Percentiles rank a stretch among this genome's conserved stretches.
These are phyloP conservation scores for Pseudogymnoascus verrucosus DNA, from an alignment of 2,329 filamentous ascomycete species.

Conservation along the genomic window DNA sequence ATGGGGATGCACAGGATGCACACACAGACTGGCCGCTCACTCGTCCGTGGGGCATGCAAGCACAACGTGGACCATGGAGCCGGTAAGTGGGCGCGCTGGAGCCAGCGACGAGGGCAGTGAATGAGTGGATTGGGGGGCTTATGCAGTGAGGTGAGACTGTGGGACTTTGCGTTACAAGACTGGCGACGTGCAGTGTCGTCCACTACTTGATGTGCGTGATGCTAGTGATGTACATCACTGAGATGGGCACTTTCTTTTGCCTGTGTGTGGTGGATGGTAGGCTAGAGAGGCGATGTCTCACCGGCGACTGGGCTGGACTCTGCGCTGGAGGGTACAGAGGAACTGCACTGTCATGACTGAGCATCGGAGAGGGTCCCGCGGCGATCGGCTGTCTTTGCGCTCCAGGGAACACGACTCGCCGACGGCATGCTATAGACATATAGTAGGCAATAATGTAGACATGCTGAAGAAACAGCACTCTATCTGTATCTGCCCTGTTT, in stretches of 20 bases:
- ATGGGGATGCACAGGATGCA: not conserved
- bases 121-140: not conserved
- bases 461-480: not conserved
- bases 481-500: not conserved
- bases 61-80: not conserved
- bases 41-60: not conserved
- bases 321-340: not conserved
- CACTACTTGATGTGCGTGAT: not conserved
- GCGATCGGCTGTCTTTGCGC: not conserved
- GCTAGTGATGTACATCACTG: not conserved
- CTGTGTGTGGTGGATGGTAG: not conserved
- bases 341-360: not conserved
- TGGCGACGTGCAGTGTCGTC: not conserved
- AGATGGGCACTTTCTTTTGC: not conserved
- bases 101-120: not conserved
- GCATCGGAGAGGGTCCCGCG: not conserved
- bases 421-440: not conserved
- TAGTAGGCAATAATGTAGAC: not conserved
- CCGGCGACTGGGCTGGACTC: not conserved
- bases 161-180: not conserved
- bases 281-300: not conserved
- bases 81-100: not conserved
- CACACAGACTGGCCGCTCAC: not conserved
- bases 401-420: conserved; percentile 1
- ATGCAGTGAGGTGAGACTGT: not conserved